Percentiles rank a stretch among this genome's conserved stretches.
These are phyloP conservation scores for Inga oerstediana DNA, from an alignment of 306 rosid species.

Conservation along the genomic window DNA sequence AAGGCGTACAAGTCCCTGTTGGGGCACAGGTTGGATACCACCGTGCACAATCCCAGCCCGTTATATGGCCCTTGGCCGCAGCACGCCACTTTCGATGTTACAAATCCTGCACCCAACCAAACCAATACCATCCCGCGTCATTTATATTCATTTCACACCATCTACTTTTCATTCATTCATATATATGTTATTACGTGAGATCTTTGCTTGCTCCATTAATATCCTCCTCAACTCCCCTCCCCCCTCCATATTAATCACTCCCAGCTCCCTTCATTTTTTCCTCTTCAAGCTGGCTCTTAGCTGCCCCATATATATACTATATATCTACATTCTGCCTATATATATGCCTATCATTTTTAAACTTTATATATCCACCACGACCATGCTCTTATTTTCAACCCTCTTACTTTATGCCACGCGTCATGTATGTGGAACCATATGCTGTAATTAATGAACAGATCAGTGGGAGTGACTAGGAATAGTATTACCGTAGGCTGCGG, in stretches of 20 bases:
- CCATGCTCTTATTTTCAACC: not conserved
- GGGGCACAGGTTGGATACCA: slow-evolving; percentile 60
- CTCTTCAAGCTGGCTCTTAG: not conserved
- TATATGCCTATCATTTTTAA: not conserved
- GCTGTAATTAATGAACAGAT: not conserved
- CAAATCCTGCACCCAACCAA: slow-evolving; percentile 52
- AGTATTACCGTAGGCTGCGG: slow-evolving; percentile 55
- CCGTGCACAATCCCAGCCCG: slow-evolving; percentile 71
- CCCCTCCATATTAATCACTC: not conserved
- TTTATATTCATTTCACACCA: no score
- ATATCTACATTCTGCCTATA: not conserved
- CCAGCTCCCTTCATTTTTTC: not conserved
- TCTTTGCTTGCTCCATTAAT: not conserved
- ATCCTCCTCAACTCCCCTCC: not conserved
- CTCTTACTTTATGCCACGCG: not conserved
- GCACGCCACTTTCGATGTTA: slow-evolving; percentile 70
- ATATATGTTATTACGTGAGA: not conserved
- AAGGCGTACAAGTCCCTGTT: slow-evolving; percentile 65
- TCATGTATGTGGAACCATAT: no score
- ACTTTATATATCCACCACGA: not conserved
- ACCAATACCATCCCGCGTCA: not conserved
- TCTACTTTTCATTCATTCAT: not conserved
- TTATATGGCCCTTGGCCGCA: slow-evolving; percentile 89
- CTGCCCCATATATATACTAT: not conserved
- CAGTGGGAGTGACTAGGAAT: not conserved